Conservation (phyloP, 2,329 filamentous ascomycete genomes). For the Hirsutella rhossiliensis region DNA sequence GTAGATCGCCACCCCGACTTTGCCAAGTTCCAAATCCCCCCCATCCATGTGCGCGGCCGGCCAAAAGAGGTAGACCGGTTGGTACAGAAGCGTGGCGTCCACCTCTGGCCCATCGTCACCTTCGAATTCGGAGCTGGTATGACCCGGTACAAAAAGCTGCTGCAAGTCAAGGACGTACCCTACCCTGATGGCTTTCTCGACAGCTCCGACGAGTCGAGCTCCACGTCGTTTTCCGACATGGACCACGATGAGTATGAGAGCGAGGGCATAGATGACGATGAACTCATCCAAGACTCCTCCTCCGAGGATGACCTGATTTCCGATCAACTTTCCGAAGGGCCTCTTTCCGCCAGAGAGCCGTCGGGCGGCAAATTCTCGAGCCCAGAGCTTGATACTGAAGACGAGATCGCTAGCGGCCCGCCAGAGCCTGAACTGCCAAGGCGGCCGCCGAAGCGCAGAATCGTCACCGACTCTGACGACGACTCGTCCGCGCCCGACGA, state of each 20-base stretch:
- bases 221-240: conserved; percentile 4
- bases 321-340: neutral
- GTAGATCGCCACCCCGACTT: conserved; percentile 15
- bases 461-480: conserved; percentile 20
- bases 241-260: conserved; percentile 23
- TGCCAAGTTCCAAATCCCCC: conserved; percentile 12
- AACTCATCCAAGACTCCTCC: conserved; percentile 13
- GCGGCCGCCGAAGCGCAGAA: conserved; percentile 14
- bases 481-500: conserved; percentile 7
- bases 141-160: conserved; percentile 7
- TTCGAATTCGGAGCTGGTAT: conserved; percentile 13
- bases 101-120: conserved; percentile 17
- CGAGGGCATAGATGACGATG: conserved; percentile 24
- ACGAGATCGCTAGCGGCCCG: neutral
- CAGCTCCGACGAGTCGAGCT: conserved; percentile 1
- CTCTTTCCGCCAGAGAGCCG: neutral
- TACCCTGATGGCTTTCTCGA: conserved; percentile 1
- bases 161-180: conserved; percentile 1
- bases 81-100: conserved; percentile 5
- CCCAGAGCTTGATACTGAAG: conserved; percentile 12
- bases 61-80: neutral
- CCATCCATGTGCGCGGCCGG: conserved; percentile 1
- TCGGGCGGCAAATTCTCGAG: conserved; percentile 16
- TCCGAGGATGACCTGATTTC: conserved; percentile 7
- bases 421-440: conserved; percentile 1